phyloP scores from a whole-genome alignment of 208 protist species.

The Acanthamoeba sp. region DNA sequence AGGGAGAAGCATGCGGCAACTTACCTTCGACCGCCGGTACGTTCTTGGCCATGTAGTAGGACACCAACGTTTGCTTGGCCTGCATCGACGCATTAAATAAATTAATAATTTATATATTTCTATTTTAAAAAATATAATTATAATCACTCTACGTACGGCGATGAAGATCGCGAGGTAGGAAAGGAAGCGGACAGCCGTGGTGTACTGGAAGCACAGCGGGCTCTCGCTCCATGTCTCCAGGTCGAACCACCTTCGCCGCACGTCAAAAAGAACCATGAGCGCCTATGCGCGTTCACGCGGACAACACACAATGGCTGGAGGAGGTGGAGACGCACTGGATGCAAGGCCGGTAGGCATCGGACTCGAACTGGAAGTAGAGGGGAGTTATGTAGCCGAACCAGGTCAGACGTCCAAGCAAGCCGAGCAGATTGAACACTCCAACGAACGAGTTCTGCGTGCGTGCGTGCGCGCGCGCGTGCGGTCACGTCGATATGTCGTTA shows the following conservation, averaged over 20 bases:
- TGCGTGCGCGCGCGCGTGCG: too few species aligned
- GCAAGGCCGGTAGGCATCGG: background rate
- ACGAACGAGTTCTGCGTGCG: constrained; percentile 1
- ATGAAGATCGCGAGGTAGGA: constrained; percentile 33
- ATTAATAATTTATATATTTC: background rate
- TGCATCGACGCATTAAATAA: background rate
- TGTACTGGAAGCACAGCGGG: constrained; percentile 5
- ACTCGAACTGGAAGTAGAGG: background rate
- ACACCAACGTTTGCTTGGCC: constrained; percentile 3
- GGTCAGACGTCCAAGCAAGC: background rate
- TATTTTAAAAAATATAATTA: background rate
- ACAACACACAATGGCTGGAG: too few species aligned
- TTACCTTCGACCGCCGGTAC: background rate
- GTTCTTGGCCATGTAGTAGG: background rate
- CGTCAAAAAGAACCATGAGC: too few species aligned
- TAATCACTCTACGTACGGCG: background rate
- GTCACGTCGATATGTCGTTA: too few species aligned
- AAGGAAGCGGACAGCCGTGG: background rate
- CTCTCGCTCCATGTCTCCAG: background rate
- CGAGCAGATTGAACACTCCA: background rate
- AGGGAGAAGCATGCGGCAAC: background rate
- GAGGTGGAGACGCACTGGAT: background rate
- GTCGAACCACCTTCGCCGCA: background rate
- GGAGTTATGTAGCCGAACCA: background rate
- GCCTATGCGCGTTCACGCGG: too few species aligned